Evolutionary conservation across 192 early-diverging fungal genomes (phyloP), one percentile per base, ranked within the genome.

Genomic region (Coemansia sp.): DNA sequence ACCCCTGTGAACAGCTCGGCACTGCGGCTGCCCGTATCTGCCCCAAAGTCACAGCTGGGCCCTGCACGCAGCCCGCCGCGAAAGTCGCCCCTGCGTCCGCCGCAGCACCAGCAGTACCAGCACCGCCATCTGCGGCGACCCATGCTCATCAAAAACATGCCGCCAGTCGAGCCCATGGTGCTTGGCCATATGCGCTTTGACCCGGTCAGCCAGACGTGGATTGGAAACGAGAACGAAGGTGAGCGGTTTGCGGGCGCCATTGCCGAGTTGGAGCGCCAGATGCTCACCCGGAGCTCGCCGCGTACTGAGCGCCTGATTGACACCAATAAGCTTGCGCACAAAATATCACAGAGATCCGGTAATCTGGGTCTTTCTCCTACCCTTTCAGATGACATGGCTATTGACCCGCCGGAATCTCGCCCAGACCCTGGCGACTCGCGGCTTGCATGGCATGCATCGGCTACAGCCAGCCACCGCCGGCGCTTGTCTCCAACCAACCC

Each of bases 211-310:
- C 70, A 69, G 41, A 25, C 69, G 23, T 78, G 75, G 75, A 1
- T 69, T 17, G 76, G 76, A 12, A 78, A 78, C 57, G 76, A 78
- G 51, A 67, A 72, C 29, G 76, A 78, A 31, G 69, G 63, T 49
- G 38, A 61, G 55, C 69, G 76, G 39, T 61, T 78, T 57, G 70
- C 76, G 39, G 61, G 23, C 48, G 76, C 76, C 19, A 69, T 79
- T 51, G 76, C 76, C 37, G 76, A 79, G 38, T 79, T 71, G 0
- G 76, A 79, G 45, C 67, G 71, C 16, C 70, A 73, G 64, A 58
- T 73, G 21, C 62, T 37, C 27, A 0, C 59, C 10, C 48, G 59
- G 56, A 26, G 59, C 49, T 56, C 25, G 14, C 6, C 43, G 7
- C 70, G 70, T 29, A 66, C 17, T 58, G 76, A 73, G 29, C 61